These are phyloP conservation scores for Mucor racemosus DNA, from an alignment of 371 early-diverging fungal species.

Conservation along the genomic window DNA sequence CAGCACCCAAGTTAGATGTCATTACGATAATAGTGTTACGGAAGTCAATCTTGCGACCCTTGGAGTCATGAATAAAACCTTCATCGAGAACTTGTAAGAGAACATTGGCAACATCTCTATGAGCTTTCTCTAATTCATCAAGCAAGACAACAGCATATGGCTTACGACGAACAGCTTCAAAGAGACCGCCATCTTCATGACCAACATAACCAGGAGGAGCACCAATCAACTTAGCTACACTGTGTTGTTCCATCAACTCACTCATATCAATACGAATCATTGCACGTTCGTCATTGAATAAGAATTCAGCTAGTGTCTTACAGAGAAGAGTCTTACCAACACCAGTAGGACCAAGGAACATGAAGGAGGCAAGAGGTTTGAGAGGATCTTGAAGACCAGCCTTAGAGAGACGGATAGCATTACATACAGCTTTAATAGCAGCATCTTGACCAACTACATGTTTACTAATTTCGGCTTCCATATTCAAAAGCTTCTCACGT, in stretches of 20 bases:
- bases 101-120: conserved; percentile 79
- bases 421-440: conserved; percentile 79
- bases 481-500: conserved; percentile 78
- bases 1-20: conserved; percentile 85
- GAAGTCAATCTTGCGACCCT: conserved; percentile 87
- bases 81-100: conserved; percentile 91
- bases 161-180: conserved; percentile 88
- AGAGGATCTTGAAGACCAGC: conserved; percentile 83
- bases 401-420: conserved; percentile 75
- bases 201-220: conserved; percentile 93
- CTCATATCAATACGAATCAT: conserved; percentile 94
- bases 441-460: conserved; percentile 89
- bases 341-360: conserved; percentile 95
- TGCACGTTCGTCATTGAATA: conserved; percentile 86
- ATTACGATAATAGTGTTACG: conserved; percentile 93
- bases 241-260: conserved; percentile 85
- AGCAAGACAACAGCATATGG: conserved; percentile 89
- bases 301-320: conserved; percentile 86
- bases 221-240: conserved; percentile 88
- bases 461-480: conserved; percentile 71
- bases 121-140: conserved; percentile 95
- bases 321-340: conserved; percentile 85
- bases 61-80: conserved; percentile 87
- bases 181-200: conserved; percentile 85
- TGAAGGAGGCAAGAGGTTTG: conserved; percentile 88